phyloP scores from a whole-genome alignment of 139 green algal genomes.

The Micractinium sp. region DNA sequence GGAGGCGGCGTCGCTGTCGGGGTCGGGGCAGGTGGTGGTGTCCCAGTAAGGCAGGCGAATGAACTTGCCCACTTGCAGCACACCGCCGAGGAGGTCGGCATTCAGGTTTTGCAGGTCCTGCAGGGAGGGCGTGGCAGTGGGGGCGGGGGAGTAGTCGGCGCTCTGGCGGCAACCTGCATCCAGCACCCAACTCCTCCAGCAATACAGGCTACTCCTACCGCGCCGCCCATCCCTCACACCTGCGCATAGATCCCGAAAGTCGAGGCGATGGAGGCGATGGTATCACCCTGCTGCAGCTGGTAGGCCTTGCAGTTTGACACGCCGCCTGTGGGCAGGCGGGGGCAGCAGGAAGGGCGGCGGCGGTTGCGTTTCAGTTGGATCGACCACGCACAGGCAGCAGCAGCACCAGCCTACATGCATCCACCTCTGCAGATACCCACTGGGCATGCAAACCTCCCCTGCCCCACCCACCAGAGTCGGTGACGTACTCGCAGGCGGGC shows the following conservation, averaged over 20 bases:
- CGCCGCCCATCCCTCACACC: neutral
- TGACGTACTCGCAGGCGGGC: conserved; percentile 22
- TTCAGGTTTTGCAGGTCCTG: conserved; percentile 30
- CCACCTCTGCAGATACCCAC: neutral
- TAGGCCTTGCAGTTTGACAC: conserved; percentile 31
- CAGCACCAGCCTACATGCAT: neutral
- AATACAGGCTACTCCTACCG: neutral
- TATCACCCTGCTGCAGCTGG: conserved; percentile 36
- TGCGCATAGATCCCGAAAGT: conserved; percentile 28
- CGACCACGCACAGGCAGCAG: neutral
- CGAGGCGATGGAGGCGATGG: conserved; percentile 34
- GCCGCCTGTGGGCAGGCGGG: neutral
- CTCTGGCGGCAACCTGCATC: too few relatives aligned
- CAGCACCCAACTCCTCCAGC: neutral
- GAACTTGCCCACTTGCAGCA: conserved; percentile 22
- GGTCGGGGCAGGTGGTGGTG: conserved; percentile 22
- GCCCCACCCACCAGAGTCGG: neutral
- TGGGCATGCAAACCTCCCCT: neutral
- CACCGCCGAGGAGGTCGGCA: neutral
- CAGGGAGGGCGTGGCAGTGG: neutral
- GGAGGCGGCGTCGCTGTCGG: conserved; percentile 20
- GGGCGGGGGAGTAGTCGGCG: too few relatives aligned
- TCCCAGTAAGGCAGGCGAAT: conserved; percentile 36
- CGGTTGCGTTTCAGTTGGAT: neutral
- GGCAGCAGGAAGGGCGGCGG: neutral